These are phyloP conservation scores for Ogataea siamensis DNA, from an alignment of 805 yeast genomes.

Conservation along the genomic window DNA sequence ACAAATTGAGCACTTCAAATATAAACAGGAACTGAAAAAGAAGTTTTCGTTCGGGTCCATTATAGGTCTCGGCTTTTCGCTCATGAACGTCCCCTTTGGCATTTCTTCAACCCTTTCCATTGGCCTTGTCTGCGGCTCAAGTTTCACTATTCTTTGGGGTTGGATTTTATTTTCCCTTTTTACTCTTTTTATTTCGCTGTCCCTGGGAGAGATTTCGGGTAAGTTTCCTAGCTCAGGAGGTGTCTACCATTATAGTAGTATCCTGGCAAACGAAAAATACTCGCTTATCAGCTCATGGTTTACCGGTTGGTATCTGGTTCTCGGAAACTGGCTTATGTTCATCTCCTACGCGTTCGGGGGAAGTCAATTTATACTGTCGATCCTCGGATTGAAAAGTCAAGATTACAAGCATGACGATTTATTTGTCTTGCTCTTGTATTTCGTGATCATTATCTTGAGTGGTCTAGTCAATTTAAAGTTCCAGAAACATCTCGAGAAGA, in stretches of 20 bases:
- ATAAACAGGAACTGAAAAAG: constrained; percentile 68
- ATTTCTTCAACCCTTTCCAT: constrained; percentile 71
- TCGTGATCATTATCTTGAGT: constrained; percentile 53
- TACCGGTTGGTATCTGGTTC: constrained; percentile 71
- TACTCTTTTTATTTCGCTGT: constrained; percentile 62
- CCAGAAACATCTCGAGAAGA: constrained; percentile 56
- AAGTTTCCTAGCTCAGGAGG: constrained; percentile 78
- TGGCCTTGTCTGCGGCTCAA: constrained; percentile 73
- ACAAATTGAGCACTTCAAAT: constrained; percentile 67
- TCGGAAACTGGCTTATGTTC: constrained; percentile 79
- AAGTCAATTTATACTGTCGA: constrained; percentile 66
- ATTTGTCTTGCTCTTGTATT: constrained; percentile 56
- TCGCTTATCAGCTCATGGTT: constrained; percentile 68
- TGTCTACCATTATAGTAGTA: constrained; percentile 74
- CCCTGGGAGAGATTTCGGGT: constrained; percentile 74
- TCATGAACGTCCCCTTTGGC: constrained; percentile 82
- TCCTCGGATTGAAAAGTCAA: constrained; percentile 59
- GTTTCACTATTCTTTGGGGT: constrained; percentile 72
- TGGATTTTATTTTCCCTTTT: constrained; percentile 65
- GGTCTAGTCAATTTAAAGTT: constrained; percentile 63
- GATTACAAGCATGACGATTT: constrained; percentile 57
- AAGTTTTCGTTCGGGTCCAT: constrained; percentile 67
- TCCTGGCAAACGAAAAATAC: constrained; percentile 57
- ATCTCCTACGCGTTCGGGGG: constrained; percentile 74
- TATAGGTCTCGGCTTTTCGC: constrained; percentile 73